Evolutionary conservation across 192 early-diverging fungal genomes (phyloP).

Genomic region (Dissophora ornata): DNA sequence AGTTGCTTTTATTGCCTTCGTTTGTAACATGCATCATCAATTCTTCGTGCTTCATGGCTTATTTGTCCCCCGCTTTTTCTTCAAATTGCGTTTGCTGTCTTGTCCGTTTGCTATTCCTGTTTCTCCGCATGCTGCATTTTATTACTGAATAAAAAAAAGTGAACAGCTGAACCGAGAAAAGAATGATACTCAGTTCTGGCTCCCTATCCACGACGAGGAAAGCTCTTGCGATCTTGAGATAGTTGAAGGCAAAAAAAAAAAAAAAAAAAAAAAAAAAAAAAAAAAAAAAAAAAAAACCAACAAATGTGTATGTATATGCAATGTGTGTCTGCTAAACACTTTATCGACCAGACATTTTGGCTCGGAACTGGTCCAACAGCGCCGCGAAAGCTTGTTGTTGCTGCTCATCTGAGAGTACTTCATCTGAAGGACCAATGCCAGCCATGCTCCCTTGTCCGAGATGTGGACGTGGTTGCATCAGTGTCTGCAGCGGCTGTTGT

Average conservation of each 20-base stretch:
- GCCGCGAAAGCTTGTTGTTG: conserved; percentile 10
- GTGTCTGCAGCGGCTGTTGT: neutral
- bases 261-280: neutral
- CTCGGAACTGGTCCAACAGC: conserved; percentile 7
- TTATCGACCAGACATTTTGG: neutral
- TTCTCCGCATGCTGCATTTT: too few species aligned
- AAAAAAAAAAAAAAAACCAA: neutral
- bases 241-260: conserved; percentile 90
- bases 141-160: too few species aligned
- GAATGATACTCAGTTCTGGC: conserved; percentile 90
- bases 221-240: conserved; percentile 79
- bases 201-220: conserved; percentile 92
- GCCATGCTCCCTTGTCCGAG: neutral
- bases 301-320: neutral
- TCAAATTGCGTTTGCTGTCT: too few species aligned
- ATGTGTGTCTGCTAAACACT: too few species aligned
- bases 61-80: too few species aligned
- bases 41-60: too few species aligned
- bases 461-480: too few species aligned
- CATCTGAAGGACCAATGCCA: neutral
- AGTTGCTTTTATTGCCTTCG: too few species aligned
- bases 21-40: too few species aligned
- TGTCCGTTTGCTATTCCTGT: too few species aligned
- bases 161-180: conserved; percentile 94
- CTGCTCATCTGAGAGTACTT: conserved; percentile 1